Percentiles rank a stretch among this genome's conserved stretches.
Evolutionary conservation across 495 filamentous ascomycete genomes (phyloP).

Genomic region (Niebla homalea): DNA sequence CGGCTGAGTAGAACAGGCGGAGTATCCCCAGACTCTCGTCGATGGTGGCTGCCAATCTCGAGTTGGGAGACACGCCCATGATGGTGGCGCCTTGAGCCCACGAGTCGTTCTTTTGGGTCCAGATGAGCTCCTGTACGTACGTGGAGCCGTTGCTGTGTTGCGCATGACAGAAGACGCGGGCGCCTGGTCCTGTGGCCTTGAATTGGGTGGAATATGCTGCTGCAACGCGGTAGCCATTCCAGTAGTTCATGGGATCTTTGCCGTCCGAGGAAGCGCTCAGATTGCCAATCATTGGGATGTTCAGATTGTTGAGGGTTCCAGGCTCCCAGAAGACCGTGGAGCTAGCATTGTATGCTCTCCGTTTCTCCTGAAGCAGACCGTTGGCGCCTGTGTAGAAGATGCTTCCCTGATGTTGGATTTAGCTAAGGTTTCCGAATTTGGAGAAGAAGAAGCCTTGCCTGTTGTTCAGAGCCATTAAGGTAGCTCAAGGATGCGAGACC

Average conservation of each 20-base stretch:
- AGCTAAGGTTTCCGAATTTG: neutral
- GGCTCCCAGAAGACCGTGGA: constrained; percentile 12
- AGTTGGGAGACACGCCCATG: constrained; percentile 5
- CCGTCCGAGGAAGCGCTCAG: neutral
- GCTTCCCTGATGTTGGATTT: constrained; percentile 3
- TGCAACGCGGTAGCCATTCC: constrained; percentile 14
- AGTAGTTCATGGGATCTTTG: constrained; percentile 11
- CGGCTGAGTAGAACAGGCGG: constrained; percentile 11
- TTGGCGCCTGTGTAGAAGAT: constrained; percentile 17
- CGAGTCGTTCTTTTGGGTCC: constrained; percentile 13
- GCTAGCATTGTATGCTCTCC: constrained; percentile 7
- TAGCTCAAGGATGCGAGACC: constrained; percentile 16
- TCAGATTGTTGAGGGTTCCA: constrained; percentile 7
- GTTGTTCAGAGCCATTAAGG: constrained; percentile 9
- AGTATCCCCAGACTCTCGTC: constrained; percentile 9
- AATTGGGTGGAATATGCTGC: constrained; percentile 15
- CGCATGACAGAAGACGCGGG: constrained; percentile 14
- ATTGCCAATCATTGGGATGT: constrained; percentile 6
- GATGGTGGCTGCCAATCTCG: constrained; percentile 9
- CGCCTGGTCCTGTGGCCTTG: constrained; percentile 7
- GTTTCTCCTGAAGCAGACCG: constrained; percentile 15
- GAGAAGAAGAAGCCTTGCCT: constrained; percentile 2
- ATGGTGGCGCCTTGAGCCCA: constrained; percentile 10
- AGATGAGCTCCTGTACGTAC: constrained; percentile 16
- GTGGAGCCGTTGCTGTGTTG: constrained; percentile 7